Evolutionary conservation across 2,329 filamentous ascomycete genomes (phyloP).

Genomic region (Nothophaeocryptopus gaeumannii): DNA sequence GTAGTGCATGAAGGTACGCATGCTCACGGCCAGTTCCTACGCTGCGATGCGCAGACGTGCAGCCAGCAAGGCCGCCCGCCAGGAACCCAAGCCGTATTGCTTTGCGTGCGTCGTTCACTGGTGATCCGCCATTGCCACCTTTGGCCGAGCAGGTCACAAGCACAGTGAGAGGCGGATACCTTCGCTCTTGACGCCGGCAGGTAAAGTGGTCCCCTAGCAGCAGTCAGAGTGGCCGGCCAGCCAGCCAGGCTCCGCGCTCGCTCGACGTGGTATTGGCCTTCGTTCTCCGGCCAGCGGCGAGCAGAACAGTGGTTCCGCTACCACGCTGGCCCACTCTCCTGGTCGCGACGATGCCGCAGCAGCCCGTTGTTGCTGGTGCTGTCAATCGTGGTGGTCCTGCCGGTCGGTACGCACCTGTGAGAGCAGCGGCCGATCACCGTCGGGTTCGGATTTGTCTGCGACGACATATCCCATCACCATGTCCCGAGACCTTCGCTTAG

Average conservation of each 20-base stretch:
- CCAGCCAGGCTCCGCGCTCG: too few species aligned
- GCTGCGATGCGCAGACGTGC: too few species aligned
- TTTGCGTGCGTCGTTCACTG: slow-evolving; percentile 1
- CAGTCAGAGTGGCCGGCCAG: too few species aligned
- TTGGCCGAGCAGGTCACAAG: background rate
- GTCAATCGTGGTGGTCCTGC: slow-evolving; percentile 1
- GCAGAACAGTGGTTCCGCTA: slow-evolving; percentile 16
- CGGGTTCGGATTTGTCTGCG: too few species aligned
- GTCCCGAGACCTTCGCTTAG: too few species aligned
- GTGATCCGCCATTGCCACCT: background rate
- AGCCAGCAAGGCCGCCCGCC: background rate
- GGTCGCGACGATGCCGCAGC: slow-evolving; percentile 11
- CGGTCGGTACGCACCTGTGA: too few species aligned
- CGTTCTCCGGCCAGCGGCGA: slow-evolving; percentile 2
- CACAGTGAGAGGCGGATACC: background rate
- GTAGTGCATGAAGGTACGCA: too few species aligned
- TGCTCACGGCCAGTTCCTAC: too few species aligned
- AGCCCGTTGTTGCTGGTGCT: slow-evolving; percentile 8
- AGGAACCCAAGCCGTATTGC: slow-evolving; percentile 1
- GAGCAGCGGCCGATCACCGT: too few species aligned
- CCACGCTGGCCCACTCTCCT: slow-evolving; percentile 21
- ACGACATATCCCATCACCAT: too few species aligned
- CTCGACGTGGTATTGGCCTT: slow-evolving; percentile 15
- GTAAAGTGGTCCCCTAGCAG: background rate
- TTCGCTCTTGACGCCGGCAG: background rate